Evolutionary conservation across 768 basidiomycete genomes (phyloP).

Genomic region (Stropharia rugosoannulata): DNA sequence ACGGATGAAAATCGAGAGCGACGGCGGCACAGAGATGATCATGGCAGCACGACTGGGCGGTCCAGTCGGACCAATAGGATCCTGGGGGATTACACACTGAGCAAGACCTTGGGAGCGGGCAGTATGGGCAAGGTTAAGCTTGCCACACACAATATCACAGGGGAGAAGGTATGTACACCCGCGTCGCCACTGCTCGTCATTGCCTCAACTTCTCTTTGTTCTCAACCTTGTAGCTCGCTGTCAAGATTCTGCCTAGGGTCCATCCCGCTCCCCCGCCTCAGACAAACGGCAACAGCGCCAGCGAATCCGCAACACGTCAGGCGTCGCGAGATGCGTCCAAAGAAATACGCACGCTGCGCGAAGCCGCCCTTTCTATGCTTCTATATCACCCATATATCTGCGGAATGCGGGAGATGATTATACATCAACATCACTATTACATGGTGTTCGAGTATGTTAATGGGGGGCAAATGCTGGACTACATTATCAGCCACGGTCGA

Average conservation of each 20-base stretch:
- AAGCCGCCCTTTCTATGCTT: conserved; percentile 92
- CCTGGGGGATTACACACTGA: conserved; percentile 92
- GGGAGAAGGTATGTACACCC: conserved; percentile 76
- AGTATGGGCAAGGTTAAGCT: conserved; percentile 99
- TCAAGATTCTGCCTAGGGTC: conserved; percentile 95
- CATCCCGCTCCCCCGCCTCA: conserved; percentile 56
- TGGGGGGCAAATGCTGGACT: conserved; percentile 99
- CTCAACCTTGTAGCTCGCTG: conserved; percentile 69
- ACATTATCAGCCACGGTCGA: conserved; percentile 97
- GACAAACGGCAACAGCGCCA: conserved; percentile 44
- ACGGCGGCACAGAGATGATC: conserved; percentile 30
- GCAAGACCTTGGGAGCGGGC: conserved; percentile 95
- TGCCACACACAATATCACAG: conserved; percentile 82
- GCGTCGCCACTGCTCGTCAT: conserved; percentile 22
- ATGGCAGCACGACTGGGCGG: conserved; percentile 22
- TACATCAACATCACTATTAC: conserved; percentile 98
- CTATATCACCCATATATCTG: conserved; percentile 99
- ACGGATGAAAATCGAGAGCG: conserved; percentile 27
- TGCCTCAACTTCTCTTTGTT: conserved; percentile 7
- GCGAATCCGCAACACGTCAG: conserved; percentile 70
- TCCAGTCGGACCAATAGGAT: conserved; percentile 52
- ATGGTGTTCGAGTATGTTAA: conserved; percentile 99
- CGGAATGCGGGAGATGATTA: conserved; percentile 98
- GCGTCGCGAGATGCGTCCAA: conserved; percentile 90
- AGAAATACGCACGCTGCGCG: conserved; percentile 93